These are phyloP conservation scores for Plasmodium gonderi DNA, from an alignment of 169 alveolate genomes.

Conservation along the genomic window DNA sequence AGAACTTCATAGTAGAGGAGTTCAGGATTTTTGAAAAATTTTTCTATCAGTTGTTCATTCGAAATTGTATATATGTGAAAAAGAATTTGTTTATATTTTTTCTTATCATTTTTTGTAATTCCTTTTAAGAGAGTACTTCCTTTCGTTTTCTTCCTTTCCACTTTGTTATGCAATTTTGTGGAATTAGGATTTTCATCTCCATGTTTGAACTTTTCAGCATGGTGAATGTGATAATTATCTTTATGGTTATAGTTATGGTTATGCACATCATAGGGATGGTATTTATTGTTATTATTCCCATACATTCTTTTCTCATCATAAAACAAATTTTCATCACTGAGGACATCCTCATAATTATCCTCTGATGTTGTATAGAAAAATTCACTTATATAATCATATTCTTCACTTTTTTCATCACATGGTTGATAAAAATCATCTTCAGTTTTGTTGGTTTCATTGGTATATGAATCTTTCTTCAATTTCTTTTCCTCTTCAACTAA, in stretches of 20 bases:
- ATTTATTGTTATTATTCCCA: background rate
- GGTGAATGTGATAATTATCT: background rate
- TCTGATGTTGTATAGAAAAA: constrained; percentile 55
- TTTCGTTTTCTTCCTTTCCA: constrained; percentile 1
- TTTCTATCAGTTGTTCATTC: constrained; percentile 37
- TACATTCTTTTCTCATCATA: background rate
- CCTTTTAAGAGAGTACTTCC: constrained; percentile 50
- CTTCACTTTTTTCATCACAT: constrained; percentile 18
- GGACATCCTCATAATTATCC: constrained; percentile 6
- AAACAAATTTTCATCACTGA: background rate
- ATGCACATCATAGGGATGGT: background rate
- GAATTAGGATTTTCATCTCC: background rate
- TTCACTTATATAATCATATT: constrained; percentile 48
- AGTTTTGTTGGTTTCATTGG: background rate
- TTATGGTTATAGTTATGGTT: background rate
- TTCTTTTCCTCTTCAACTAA: background rate
- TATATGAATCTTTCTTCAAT: background rate
- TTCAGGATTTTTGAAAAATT: constrained; percentile 57
- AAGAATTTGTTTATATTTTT: constrained; percentile 39
- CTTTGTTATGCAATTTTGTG: background rate
- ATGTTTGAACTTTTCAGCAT: background rate
- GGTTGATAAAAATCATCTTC: background rate
- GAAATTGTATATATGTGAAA: constrained; percentile 49
- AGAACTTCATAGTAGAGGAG: constrained; percentile 56
- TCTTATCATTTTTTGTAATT: constrained; percentile 59